Evolutionary conservation across 495 filamentous ascomycete genomes (phyloP).

Genomic region (Aspergillus carlsbadensis): DNA sequence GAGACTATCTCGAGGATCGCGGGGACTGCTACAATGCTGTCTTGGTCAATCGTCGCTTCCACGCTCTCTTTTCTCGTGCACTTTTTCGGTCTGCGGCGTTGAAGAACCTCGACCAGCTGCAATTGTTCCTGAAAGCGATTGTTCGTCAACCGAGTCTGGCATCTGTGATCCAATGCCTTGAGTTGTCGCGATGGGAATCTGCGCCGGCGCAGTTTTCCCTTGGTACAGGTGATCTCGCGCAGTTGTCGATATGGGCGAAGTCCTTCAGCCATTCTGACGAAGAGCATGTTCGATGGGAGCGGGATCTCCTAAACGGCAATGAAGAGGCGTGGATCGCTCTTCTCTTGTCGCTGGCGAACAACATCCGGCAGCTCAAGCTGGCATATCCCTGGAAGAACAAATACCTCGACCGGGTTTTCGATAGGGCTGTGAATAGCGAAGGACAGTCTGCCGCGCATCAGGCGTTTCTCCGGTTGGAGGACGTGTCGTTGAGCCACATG

Average conservation of each 20-base stretch:
- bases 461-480: slow-evolving; percentile 19
- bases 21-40: slow-evolving; percentile 33
- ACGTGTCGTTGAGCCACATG: slow-evolving; percentile 25
- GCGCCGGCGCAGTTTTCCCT: background rate
- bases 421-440: slow-evolving; percentile 21
- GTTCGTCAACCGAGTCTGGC: slow-evolving; percentile 25
- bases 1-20: slow-evolving; percentile 28
- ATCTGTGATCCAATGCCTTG: slow-evolving; percentile 25
- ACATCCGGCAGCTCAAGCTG: slow-evolving; percentile 27
- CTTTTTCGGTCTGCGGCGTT: slow-evolving; percentile 25
- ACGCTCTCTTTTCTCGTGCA: slow-evolving; percentile 30
- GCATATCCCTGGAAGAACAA: slow-evolving; percentile 19
- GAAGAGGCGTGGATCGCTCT: slow-evolving; percentile 35
- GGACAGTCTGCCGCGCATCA: slow-evolving; percentile 18
- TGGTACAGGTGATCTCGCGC: slow-evolving; percentile 7
- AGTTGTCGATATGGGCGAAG: slow-evolving; percentile 14
- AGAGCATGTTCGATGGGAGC: slow-evolving; percentile 27
- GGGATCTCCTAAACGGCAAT: slow-evolving; percentile 22
- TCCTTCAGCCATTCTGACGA: slow-evolving; percentile 18
- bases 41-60: slow-evolving; percentile 31
- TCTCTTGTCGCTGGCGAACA: slow-evolving; percentile 26
- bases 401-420: slow-evolving; percentile 25
- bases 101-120: slow-evolving; percentile 18
- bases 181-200: slow-evolving; percentile 24
- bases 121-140: slow-evolving; percentile 27